These are phyloP conservation scores for Wickerhamiella dianesei DNA, from an alignment of 805 yeast genomes.

Conservation along the genomic window DNA sequence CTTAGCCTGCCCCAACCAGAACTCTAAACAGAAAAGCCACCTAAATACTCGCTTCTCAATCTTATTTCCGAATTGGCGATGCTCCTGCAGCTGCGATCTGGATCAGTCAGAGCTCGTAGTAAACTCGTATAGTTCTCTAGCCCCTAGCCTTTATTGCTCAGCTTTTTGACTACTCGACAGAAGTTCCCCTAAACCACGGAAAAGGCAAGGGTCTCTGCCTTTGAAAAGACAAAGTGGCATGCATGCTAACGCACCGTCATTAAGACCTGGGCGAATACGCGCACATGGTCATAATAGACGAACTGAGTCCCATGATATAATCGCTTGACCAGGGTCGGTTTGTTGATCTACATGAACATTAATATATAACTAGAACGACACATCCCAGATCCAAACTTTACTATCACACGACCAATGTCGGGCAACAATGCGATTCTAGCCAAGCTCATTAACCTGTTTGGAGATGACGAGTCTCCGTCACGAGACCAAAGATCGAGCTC, in stretches of 20 bases:
- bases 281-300: too few relatives aligned
- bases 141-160: background rate
- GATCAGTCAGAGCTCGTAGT: background rate
- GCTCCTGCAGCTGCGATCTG: background rate
- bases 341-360: too few relatives aligned
- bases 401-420: too few relatives aligned
- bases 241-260: background rate
- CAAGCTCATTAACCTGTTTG: background rate
- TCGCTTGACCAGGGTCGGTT: too few relatives aligned
- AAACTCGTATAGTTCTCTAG: too few relatives aligned
- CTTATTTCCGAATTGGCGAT: background rate
- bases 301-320: too few relatives aligned
- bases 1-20: background rate
- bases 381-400: too few relatives aligned
- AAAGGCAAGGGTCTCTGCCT: background rate
- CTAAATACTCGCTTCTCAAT: too few relatives aligned
- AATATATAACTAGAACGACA: too few relatives aligned
- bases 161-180: background rate
- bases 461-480: background rate
- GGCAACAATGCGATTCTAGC: background rate
- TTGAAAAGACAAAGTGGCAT: background rate
- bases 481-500: background rate
- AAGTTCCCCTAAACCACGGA: background rate
- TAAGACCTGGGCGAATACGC: background rate
- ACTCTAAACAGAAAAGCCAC: background rate